Percentiles rank a stretch among this genome's conserved stretches.
These are phyloP conservation scores for Stachybotrys echinatus DNA, from an alignment of 2,329 filamentous ascomycete species.

Conservation along the genomic window DNA sequence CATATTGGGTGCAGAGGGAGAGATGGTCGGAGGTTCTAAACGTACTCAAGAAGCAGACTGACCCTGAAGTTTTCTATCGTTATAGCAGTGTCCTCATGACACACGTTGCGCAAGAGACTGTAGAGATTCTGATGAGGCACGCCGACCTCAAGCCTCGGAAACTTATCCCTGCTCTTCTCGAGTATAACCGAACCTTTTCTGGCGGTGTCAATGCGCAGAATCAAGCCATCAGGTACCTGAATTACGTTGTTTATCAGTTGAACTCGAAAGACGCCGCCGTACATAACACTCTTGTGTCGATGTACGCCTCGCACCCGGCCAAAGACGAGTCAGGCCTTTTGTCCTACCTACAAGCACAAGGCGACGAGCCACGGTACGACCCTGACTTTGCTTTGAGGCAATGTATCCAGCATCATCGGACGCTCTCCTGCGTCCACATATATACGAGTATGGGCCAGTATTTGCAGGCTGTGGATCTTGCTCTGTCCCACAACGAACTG, in stretches of 20 bases:
- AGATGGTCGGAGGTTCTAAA: constrained; percentile 82
- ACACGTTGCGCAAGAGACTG: constrained; percentile 74
- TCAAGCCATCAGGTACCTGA: constrained; percentile 89
- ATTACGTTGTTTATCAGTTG: constrained; percentile 86
- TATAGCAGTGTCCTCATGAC: constrained; percentile 97
- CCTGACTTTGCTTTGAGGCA: constrained; percentile 92
- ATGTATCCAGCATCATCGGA: constrained; percentile 90
- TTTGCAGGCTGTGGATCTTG: constrained; percentile 85
- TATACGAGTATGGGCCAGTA: constrained; percentile 97
- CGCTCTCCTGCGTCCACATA: constrained; percentile 93
- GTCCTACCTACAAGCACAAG: constrained; percentile 85
- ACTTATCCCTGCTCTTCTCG: constrained; percentile 87
- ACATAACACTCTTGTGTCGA: constrained; percentile 94
- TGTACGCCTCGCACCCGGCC: constrained; percentile 83
- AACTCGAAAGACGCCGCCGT: constrained; percentile 78
- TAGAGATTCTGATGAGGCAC: constrained; percentile 96
- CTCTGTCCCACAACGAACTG: constrained; percentile 81
- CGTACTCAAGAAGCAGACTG: constrained; percentile 88
- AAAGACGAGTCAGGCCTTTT: constrained; percentile 81
- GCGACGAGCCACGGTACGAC: constrained; percentile 81
- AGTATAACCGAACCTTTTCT: constrained; percentile 78
- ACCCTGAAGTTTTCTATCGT: constrained; percentile 89
- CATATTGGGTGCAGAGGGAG: constrained; percentile 96
- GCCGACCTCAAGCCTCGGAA: constrained; percentile 77
- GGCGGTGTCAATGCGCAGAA: constrained; percentile 65